Percentiles rank a stretch among this genome's conserved stretches.
phyloP scores from a whole-genome alignment of 495 filamentous ascomycete genomes.

The Tuber borchii region DNA sequence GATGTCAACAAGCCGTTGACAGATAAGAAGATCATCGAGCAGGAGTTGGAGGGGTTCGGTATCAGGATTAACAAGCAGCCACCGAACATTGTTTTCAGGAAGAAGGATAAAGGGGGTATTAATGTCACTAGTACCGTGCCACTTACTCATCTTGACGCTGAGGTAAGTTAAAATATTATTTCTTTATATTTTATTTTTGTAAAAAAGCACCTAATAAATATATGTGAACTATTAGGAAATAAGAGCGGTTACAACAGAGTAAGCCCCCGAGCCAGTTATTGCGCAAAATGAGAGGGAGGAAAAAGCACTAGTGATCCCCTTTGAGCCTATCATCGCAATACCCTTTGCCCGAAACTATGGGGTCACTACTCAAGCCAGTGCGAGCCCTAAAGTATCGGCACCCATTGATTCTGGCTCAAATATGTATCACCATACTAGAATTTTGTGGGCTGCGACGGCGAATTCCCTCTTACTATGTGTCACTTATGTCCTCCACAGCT shows the following conservation, averaged over 20 bases:
- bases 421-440: constrained; percentile 26
- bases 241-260: constrained; percentile 6
- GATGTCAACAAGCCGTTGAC: constrained; percentile 98
- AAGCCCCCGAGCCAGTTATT: not conserved
- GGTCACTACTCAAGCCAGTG: not conserved
- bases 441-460: not conserved
- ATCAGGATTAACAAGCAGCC: constrained; percentile 96
- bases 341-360: not conserved
- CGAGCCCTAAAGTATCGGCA: not conserved
- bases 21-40: constrained; percentile 93
- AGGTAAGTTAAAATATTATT: constrained; percentile 48
- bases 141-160: constrained; percentile 83
- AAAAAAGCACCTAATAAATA: not conserved
- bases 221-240: not conserved
- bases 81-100: constrained; percentile 95
- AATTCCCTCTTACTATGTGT: not conserved
- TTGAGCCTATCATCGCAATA: not conserved
- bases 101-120: constrained; percentile 98
- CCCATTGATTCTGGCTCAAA: not conserved
- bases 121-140: constrained; percentile 89
- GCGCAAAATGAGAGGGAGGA: not conserved
- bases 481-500: constrained; percentile 39
- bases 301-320: not conserved
- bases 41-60: constrained; percentile 94
- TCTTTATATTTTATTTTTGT: not conserved